Conservation (phyloP, 2,329 filamentous ascomycete species). For the Sporothrix schenckii region DNA sequence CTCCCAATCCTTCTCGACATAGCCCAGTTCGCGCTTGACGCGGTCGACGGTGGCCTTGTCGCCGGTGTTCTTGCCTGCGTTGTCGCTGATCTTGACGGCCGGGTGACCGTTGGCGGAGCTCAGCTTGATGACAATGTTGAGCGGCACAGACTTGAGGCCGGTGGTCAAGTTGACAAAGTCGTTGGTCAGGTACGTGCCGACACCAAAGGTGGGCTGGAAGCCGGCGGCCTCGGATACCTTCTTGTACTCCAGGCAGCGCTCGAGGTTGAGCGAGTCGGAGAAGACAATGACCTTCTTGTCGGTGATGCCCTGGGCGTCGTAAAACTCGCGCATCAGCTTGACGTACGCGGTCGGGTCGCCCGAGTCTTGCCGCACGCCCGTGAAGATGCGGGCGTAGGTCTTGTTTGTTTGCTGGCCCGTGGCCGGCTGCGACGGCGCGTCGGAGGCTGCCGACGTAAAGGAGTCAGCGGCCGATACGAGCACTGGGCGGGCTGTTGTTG, state of each 20-base stretch:
- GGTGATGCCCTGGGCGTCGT: conserved; percentile 71
- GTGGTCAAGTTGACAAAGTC: conserved; percentile 77
- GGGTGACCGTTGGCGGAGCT: conserved; percentile 78
- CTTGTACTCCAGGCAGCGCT: conserved; percentile 90
- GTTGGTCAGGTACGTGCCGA: conserved; percentile 95
- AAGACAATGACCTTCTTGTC: conserved; percentile 91
- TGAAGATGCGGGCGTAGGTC: conserved; percentile 80
- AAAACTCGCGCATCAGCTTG: conserved; percentile 77
- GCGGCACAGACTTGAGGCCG: conserved; percentile 79
- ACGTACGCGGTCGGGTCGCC: conserved; percentile 82
- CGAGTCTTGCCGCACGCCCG: conserved; percentile 86
- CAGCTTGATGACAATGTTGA: conserved; percentile 98
- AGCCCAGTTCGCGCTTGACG: conserved; percentile 84
- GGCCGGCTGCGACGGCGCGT: background rate
- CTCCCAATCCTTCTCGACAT: conserved; percentile 81
- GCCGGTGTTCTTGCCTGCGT: conserved; percentile 92
- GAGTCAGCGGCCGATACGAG: background rate
- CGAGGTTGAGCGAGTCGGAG: conserved; percentile 91
- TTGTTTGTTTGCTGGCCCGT: conserved; percentile 47
- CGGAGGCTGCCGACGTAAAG: conserved; percentile 37
- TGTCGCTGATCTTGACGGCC: conserved; percentile 91
- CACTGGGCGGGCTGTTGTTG: too few species aligned
- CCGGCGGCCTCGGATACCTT: conserved; percentile 75
- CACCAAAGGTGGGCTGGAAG: conserved; percentile 86
- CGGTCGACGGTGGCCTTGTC: conserved; percentile 75